A percentile compares a stretch with the other conserved stretches of the same genome.
These are phyloP conservation scores for Pyrrhoderma lamaoense DNA, from an alignment of 1,284 basidiomycete species.

Conservation along the genomic window DNA sequence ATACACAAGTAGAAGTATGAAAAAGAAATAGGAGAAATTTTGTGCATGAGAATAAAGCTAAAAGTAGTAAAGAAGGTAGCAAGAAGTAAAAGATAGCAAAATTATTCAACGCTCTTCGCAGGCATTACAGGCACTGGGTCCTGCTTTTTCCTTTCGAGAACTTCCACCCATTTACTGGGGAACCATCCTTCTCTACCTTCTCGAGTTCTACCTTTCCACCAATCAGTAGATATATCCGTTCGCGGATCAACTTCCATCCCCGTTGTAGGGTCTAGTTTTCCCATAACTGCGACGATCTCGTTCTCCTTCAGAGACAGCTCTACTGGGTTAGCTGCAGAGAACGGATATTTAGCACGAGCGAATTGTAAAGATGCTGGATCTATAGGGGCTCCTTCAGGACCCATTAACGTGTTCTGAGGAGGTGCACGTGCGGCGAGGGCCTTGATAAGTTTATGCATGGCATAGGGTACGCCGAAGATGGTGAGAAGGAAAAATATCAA, in stretches of 20 bases:
- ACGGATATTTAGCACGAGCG: constrained; percentile 80
- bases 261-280: constrained; percentile 66
- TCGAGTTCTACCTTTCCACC: constrained; percentile 94
- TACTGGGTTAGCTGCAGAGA: constrained; percentile 64
- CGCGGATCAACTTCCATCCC: constrained; percentile 69
- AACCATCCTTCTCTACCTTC: constrained; percentile 97
- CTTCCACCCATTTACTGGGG: constrained; percentile 84
- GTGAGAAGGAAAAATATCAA: constrained; percentile 92
- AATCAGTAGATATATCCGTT: constrained; percentile 70
- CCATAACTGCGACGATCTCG: constrained; percentile 93
- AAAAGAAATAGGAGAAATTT: neutral
- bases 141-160: constrained; percentile 46
- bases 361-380: constrained; percentile 79
- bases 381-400: constrained; percentile 46
- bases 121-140: constrained; percentile 22
- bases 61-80: constrained; percentile 1
- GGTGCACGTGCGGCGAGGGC: constrained; percentile 65
- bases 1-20: neutral
- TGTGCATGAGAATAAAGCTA: neutral
- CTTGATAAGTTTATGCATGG: constrained; percentile 87
- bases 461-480: constrained; percentile 90
- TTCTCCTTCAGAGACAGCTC: constrained; percentile 84
- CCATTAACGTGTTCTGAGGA: constrained; percentile 24
- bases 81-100: neutral
- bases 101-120: constrained; percentile 36